These are phyloP conservation scores for Bifiguratus adelaidae DNA, from an alignment of 192 early-diverging fungal genomes.

Conservation along the genomic window DNA sequence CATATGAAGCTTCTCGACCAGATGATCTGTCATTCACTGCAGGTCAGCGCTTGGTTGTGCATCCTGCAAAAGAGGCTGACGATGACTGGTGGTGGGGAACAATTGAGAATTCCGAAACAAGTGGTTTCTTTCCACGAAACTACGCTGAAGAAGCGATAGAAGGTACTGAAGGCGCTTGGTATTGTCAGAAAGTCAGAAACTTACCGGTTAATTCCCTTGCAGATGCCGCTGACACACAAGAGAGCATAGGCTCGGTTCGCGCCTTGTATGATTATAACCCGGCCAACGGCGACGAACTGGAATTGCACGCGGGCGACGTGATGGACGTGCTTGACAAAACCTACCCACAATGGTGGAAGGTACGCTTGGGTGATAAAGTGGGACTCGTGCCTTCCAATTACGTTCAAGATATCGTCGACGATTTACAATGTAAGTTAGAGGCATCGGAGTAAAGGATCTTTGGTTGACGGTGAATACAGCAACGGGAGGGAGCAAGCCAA, in stretches of 20 bases:
- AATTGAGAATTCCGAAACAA: slow-evolving; percentile 19
- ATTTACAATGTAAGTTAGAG: too few relatives aligned
- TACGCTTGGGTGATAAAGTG: slow-evolving; percentile 12
- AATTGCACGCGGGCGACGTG: slow-evolving; percentile 47
- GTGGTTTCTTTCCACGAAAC: slow-evolving; percentile 52
- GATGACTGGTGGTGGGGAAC: slow-evolving; percentile 61
- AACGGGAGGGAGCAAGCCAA: too few relatives aligned
- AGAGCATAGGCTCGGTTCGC: too few relatives aligned
- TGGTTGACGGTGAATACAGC: too few relatives aligned
- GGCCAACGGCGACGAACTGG: slow-evolving; percentile 40
- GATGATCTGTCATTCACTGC: slow-evolving; percentile 43
- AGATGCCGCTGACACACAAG: too few relatives aligned
- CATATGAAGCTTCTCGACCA: slow-evolving; percentile 27
- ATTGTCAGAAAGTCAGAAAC: too few relatives aligned
- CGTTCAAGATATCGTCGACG: slow-evolving; percentile 32
- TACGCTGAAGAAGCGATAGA: slow-evolving; percentile 33
- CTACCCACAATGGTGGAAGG: slow-evolving; percentile 34
- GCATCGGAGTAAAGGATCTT: too few relatives aligned
- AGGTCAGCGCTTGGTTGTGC: slow-evolving; percentile 40
- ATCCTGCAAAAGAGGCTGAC: slow-evolving; percentile 38
- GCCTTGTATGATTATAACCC: not conserved
- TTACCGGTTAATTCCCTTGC: too few relatives aligned
- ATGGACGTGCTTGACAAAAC: slow-evolving; percentile 45
- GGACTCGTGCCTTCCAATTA: slow-evolving; percentile 37
- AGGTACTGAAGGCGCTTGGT: too few relatives aligned